phyloP scores from a whole-genome alignment of 83 land plant species.

The Larix sibirica region DNA sequence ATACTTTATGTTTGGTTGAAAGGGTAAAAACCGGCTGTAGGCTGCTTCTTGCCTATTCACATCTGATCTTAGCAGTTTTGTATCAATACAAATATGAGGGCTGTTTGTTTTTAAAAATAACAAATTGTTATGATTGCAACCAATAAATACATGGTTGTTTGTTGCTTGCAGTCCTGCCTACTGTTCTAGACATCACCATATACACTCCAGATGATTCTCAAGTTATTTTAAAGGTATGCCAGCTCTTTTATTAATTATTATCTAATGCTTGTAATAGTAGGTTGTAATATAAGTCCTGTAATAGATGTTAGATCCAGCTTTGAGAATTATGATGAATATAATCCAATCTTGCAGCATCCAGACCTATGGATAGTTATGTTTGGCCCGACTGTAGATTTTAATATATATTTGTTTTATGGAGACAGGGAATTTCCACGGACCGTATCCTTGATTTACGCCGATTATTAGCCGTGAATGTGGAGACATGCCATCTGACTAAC shows the following conservation, averaged over 20 bases:
- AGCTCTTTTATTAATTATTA: not conserved
- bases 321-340: not conserved
- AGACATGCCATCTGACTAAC: constrained; percentile 91
- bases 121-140: not conserved
- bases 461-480: constrained; percentile 76
- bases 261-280: not conserved
- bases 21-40: not conserved
- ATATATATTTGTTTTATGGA: not conserved
- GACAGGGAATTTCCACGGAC: constrained; percentile 95
- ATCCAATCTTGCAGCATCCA: not conserved
- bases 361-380: not conserved
- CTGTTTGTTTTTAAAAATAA: not conserved
- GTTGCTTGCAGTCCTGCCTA: constrained; percentile 74
- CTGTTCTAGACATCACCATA: constrained; percentile 72
- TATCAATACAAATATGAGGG: not conserved
- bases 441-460: constrained; percentile 83
- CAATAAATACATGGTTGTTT: not conserved
- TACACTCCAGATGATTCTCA: constrained; percentile 77
- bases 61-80: not conserved
- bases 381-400: not conserved
- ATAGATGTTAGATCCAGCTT: not conserved
- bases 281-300: not conserved
- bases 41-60: not conserved
- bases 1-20: no score
- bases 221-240: constrained; percentile 75